phyloP scores from a whole-genome alignment of 208 protist species.

The Leishmania gerbilli region DNA sequence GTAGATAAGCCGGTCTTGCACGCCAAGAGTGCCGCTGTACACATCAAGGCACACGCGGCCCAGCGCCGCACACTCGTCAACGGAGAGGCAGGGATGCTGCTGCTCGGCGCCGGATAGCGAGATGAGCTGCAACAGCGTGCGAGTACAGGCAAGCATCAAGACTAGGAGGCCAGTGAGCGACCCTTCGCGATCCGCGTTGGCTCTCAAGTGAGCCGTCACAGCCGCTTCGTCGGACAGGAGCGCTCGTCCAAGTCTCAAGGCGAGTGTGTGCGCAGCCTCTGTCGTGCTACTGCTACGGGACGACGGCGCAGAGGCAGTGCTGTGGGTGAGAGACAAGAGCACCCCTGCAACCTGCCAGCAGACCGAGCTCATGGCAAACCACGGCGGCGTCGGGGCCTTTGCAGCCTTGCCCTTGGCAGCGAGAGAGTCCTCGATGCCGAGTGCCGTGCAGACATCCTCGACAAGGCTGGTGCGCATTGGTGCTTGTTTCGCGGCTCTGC shows the following conservation, averaged over 20 bases:
- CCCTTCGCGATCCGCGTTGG: constrained; percentile 18
- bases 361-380: constrained; percentile 43
- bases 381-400: constrained; percentile 10
- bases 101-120: neutral
- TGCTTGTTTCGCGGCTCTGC: neutral
- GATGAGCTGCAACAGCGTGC: neutral
- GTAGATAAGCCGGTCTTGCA: constrained; percentile 77
- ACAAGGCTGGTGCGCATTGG: neutral
- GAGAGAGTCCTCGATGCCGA: neutral
- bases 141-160: constrained; percentile 37
- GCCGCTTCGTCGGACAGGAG: constrained; percentile 7
- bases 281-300: neutral
- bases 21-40: constrained; percentile 62
- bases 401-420: neutral
- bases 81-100: constrained; percentile 1
- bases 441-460: neutral
- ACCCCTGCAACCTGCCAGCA: constrained; percentile 48
- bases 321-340: constrained; percentile 13
- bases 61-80: constrained; percentile 7
- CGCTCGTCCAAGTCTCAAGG: constrained; percentile 7
- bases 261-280: constrained; percentile 1
- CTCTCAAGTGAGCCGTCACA: constrained; percentile 10
- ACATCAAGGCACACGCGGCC: constrained; percentile 39
- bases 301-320: neutral
- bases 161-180: constrained; percentile 35